phyloP scores from a whole-genome alignment of 2,329 filamentous ascomycete species.

The Cadophora gregata region DNA sequence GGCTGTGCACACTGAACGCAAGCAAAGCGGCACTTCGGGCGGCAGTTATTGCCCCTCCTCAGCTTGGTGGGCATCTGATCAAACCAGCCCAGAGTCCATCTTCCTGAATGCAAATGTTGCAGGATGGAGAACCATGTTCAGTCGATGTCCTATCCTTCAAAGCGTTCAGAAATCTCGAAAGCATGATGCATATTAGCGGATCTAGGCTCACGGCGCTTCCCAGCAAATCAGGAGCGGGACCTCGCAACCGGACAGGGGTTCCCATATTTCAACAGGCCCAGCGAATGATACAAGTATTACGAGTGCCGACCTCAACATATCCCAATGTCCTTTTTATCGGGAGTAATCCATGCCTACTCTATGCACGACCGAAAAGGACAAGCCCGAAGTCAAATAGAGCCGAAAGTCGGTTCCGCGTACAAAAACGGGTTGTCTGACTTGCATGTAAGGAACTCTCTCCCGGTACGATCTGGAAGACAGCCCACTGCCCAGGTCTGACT shows the following conservation, averaged over 20 bases:
- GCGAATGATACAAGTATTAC: constrained; percentile 5
- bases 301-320: background rate
- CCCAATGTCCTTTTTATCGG: background rate
- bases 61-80: no score
- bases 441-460: constrained; percentile 4
- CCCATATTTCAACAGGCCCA: background rate
- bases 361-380: background rate
- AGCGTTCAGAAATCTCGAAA: no score
- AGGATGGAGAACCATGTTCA: no score
- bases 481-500: background rate
- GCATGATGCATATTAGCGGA: background rate
- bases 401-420: background rate
- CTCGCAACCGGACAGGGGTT: background rate
- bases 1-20: no score
- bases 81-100: no score
- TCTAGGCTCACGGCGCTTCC: background rate
- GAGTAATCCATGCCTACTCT: no score
- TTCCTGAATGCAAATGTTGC: no score
- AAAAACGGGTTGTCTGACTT: constrained; percentile 14
- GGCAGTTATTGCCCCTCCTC: no score
- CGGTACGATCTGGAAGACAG: no score
- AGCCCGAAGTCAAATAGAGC: constrained; percentile 1
- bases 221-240: background rate
- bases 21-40: no score
- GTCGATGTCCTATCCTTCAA: no score